These are phyloP conservation scores for Brassica hybrid DNA, from an alignment of 441 rosid species.

Conservation along the genomic window DNA sequence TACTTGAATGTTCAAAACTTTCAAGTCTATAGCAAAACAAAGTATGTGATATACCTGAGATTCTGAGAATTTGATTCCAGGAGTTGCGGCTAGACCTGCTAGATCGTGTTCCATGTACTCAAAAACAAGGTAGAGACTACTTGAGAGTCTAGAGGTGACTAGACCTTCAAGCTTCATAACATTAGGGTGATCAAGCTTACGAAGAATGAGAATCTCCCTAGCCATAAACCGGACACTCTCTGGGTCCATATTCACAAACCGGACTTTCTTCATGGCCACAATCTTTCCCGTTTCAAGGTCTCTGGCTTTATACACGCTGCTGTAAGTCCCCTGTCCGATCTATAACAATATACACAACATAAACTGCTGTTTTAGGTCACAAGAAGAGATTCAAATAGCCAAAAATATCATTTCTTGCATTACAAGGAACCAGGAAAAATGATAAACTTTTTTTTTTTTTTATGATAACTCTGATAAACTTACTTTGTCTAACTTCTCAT, in stretches of 20 bases:
- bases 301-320: slow-evolving; percentile 88
- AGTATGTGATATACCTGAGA: slow-evolving; percentile 59
- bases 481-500: slow-evolving; percentile 45
- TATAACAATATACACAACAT: slow-evolving; percentile 25
- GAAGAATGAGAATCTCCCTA: slow-evolving; percentile 75
- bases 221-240: slow-evolving; percentile 92
- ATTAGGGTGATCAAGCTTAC: slow-evolving; percentile 80
- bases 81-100: slow-evolving; percentile 66
- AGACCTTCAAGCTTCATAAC: slow-evolving; percentile 83
- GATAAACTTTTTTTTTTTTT: background rate
- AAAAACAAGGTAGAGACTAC: slow-evolving; percentile 84
- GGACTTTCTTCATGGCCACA: slow-evolving; percentile 85
- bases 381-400: background rate
- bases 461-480: background rate
- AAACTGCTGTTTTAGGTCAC: background rate
- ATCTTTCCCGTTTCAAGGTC: slow-evolving; percentile 72
- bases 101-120: slow-evolving; percentile 77
- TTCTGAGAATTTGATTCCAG: slow-evolving; percentile 71
- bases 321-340: slow-evolving; percentile 89
- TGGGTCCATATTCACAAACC: slow-evolving; percentile 83
- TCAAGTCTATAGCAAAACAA: background rate
- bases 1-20: background rate
- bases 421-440: background rate
- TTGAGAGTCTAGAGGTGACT: slow-evolving; percentile 91
- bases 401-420: background rate